Evolutionary conservation across 805 yeast genomes (phyloP).

Genomic region (Hanseniaspora lindneri): DNA sequence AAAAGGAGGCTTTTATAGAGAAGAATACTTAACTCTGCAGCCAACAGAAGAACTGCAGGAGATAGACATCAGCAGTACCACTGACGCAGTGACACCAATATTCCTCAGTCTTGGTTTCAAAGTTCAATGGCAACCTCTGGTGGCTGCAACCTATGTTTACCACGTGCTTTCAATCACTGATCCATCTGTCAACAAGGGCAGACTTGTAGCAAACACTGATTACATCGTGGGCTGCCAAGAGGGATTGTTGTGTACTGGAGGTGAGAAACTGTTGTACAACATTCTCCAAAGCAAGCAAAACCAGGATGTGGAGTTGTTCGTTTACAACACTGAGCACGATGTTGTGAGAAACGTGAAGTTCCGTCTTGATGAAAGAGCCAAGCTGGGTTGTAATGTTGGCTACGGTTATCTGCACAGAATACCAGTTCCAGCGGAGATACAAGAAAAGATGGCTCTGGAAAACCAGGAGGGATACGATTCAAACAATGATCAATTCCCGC

Average conservation of each 20-base stretch:
- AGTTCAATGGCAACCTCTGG: conserved; percentile 65
- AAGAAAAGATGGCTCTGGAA: conserved; percentile 1
- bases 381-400: conserved; percentile 89
- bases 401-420: conserved; percentile 78
- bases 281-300: conserved; percentile 45
- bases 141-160: conserved; percentile 74
- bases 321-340: conserved; percentile 81
- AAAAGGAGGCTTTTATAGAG: conserved; percentile 57
- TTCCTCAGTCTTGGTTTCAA: conserved; percentile 51
- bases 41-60: conserved; percentile 28
- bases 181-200: conserved; percentile 63
- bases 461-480: background rate
- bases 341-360: conserved; percentile 77
- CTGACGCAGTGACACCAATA: conserved; percentile 23
- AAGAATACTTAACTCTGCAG: conserved; percentile 28
- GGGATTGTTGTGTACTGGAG: conserved; percentile 76
- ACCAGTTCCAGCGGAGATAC: conserved; percentile 39
- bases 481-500: background rate
- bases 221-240: conserved; percentile 80
- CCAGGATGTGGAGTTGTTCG: conserved; percentile 45
- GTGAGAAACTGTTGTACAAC: conserved; percentile 64
- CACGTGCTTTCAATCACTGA: conserved; percentile 65
- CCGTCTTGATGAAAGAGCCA: conserved; percentile 68
- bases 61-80: conserved; percentile 20
- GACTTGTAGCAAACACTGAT: conserved; percentile 69